Evolutionary conservation across 1,139 yeast genomes (phyloP).

Genomic region (Debaryomyces sp.): DNA sequence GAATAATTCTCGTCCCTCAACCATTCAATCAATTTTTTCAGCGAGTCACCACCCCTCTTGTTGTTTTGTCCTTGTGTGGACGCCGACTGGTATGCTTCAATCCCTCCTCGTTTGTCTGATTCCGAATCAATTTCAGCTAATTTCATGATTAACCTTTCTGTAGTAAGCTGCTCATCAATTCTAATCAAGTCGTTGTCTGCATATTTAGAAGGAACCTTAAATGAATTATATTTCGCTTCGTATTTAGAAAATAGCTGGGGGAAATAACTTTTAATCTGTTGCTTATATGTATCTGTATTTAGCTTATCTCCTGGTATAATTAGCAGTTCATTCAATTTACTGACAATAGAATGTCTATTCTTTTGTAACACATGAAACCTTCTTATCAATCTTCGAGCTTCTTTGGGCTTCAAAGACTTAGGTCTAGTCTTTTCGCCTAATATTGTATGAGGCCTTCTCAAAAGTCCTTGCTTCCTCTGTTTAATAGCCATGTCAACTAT

Average conservation of each 20-base stretch:
- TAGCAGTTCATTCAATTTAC: slow-evolving; percentile 17
- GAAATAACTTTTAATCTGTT: slow-evolving; percentile 12
- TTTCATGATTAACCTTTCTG: slow-evolving; percentile 21
- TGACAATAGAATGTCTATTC: slow-evolving; percentile 43
- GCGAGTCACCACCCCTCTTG: slow-evolving; percentile 88
- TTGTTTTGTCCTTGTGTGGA: slow-evolving; percentile 80
- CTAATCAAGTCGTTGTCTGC: slow-evolving; percentile 20
- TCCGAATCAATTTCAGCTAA: slow-evolving; percentile 64
- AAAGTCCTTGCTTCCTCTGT: slow-evolving; percentile 21
- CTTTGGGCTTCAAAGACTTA: slow-evolving; percentile 59
- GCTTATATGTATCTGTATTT: slow-evolving; percentile 28
- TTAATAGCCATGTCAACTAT: slow-evolving; percentile 13
- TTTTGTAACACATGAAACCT: slow-evolving; percentile 67
- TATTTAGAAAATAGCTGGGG: slow-evolving; percentile 5
- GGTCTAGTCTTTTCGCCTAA: slow-evolving; percentile 28
- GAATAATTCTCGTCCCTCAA: slow-evolving; percentile 26
- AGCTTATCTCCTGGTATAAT: slow-evolving; percentile 21
- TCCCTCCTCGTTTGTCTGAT: slow-evolving; percentile 64
- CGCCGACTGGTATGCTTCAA: slow-evolving; percentile 80
- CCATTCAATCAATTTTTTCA: slow-evolving; percentile 76
- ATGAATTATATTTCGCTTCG: slow-evolving; percentile 5
- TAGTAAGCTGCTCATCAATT: slow-evolving; percentile 20
- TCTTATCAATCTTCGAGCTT: slow-evolving; percentile 67
- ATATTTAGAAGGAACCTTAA: slow-evolving; percentile 12
- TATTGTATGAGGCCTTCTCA: slow-evolving; percentile 31